A percentile compares a stretch with the other conserved stretches of the same genome.
Evolutionary conservation across 2,329 filamentous ascomycete species (phyloP).

Genomic region (Colletotrichum liaoningense): DNA sequence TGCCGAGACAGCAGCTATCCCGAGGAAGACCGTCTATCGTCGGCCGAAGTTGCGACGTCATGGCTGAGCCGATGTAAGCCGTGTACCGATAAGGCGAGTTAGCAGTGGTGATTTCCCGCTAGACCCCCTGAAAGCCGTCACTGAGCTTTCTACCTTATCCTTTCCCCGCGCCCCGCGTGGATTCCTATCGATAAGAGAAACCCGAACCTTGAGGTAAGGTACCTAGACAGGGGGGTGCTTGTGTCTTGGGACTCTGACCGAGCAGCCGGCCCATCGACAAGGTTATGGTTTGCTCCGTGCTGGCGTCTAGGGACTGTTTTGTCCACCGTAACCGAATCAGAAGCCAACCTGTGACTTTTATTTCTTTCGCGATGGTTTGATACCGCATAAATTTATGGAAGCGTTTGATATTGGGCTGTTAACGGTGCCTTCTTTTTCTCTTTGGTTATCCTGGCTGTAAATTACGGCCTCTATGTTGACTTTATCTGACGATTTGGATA

Average conservation of each 20-base stretch:
- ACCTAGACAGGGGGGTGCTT: background rate
- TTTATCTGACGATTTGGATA: background rate
- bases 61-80: conserved; percentile 50
- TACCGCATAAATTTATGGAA: background rate
- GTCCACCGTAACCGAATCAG: background rate
- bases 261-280: background rate
- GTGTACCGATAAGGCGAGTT: background rate
- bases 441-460: background rate
- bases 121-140: background rate
- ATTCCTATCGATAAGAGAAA: background rate
- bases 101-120: background rate
- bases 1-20: conserved; percentile 20
- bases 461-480: background rate
- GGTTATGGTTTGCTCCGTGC: conserved; percentile 29
- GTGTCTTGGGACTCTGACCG: too few species aligned
- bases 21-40: conserved; percentile 31
- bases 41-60: conserved; percentile 38
- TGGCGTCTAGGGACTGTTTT: background rate
- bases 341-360: too few species aligned
- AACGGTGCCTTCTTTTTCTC: background rate
- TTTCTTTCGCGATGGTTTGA: background rate
- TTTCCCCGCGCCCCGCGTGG: background rate
- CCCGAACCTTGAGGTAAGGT: background rate
- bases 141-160: background rate
- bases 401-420: background rate